Evolutionary conservation across 768 basidiomycete species (phyloP), one percentile per base, ranked within the genome.

Genomic region (Multifurca ochricompacta): DNA sequence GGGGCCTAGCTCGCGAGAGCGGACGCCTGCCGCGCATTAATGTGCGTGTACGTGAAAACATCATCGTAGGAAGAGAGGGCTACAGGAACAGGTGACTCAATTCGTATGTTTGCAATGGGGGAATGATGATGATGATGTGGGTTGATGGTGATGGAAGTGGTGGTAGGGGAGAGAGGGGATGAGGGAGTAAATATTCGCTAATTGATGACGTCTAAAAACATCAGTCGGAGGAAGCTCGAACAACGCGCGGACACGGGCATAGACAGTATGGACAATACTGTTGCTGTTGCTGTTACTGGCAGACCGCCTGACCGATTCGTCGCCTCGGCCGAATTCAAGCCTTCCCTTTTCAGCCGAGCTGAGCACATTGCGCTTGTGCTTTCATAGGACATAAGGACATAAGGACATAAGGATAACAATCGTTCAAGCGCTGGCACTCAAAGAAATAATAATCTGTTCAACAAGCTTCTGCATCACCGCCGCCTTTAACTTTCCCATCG

Each of bases 401-500:
- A 9, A 8, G 7, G 19, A 40, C 16, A 41, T 13, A 7, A 6
- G 11, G 23, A 23, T 23, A 46, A 31, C 28, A 23, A 7, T 18
- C 16, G 18, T 28, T 49, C 21, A 42, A 10, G 34, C 9, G 30
- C 54, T 16, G 6, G 27, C 35, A n/a, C 18, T n/a, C n/a, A 51
- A n/a, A 31, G 50, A 52, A 18, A 42, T 37, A 46, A 87, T 78
- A 16, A 91, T 76, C 61, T 69, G 73, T 55, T 79, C 80, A 8
- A 94, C 88, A 36, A 94, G 69, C 47, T 66, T 69, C 67, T 78
- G 79, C 80, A 94, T 82, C 31, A 82, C 74, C 28, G 84, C 81
- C 3, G 82, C 86, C 67, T 87, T 89, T 63, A 75, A 69, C 62
- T 69, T 77, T 10, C 89, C 83, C 23, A 79, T 72, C 10, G 69